Conservation (phyloP, 805 yeast genomes). For the Kazachstania bromeliacearum region DNA sequence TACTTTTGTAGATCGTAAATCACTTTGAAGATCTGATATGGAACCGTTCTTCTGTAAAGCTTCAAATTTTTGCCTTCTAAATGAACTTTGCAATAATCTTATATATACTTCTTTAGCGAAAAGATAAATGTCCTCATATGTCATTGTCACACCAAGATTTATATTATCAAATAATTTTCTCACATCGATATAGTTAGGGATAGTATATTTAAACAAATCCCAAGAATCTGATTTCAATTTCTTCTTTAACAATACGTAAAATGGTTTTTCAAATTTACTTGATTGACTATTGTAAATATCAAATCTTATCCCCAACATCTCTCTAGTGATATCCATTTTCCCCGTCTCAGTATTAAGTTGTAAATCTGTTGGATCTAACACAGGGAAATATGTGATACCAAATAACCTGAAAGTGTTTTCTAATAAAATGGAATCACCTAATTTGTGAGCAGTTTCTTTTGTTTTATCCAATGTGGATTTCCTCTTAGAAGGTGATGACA, state of each 20-base stretch:
- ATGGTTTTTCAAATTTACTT: constrained; percentile 28
- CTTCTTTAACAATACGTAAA: constrained; percentile 29
- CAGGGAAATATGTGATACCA: constrained; percentile 34
- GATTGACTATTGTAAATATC: constrained; percentile 28
- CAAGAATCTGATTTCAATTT: constrained; percentile 22
- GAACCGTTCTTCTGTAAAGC: constrained; percentile 9
- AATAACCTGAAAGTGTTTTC: constrained; percentile 32
- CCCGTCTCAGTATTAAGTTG: constrained; percentile 8
- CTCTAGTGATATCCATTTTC: constrained; percentile 10
- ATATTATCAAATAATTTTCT: constrained; percentile 12
- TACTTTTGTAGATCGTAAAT: constrained; percentile 13
- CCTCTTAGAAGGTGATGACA: constrained; percentile 26
- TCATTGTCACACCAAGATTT: constrained; percentile 7
- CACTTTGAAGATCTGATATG: constrained; percentile 14
- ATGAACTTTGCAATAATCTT: constrained; percentile 9
- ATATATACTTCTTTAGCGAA: constrained; percentile 23
- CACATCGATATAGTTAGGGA: constrained; percentile 26
- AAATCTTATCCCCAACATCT: constrained; percentile 32
- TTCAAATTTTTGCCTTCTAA: constrained; percentile 11
- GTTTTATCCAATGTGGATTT: constrained; percentile 1
- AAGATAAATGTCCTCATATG: constrained; percentile 16
- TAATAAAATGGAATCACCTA: constrained; percentile 14
- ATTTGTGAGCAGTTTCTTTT: constrained; percentile 1
- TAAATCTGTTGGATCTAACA: constrained; percentile 30
- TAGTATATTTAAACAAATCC: constrained; percentile 31